Evolutionary conservation across 805 yeast species (phyloP), one percentile per base, ranked within the genome.

Genomic region (Clavispora asparagi): DNA sequence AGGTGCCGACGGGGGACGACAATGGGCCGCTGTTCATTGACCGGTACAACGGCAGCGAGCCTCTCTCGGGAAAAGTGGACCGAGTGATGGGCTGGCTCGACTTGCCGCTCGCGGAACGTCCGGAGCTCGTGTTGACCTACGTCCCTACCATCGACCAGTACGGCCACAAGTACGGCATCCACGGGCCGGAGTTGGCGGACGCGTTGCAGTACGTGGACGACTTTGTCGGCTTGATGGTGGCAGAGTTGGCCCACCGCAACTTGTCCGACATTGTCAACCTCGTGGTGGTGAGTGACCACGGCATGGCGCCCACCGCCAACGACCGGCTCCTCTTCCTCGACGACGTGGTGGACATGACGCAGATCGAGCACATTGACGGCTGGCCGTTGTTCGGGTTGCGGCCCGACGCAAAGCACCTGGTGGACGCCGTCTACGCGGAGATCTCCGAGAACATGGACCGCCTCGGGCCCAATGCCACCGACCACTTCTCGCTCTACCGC

Each of bases 331-430:
- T 90, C 1, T 80, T 79, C 50, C 63, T 91, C 49, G 96, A 89
- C 61, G 94, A 89, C 52, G 50, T 87, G 14, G 64, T 88, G 10
- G 81, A 81, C 55, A 49, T 76, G 49, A 56, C 62, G 1, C 70
- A 73, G 47, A 73, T 87, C 40, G 83, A 81, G 48, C 81, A 83
- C 55, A 66, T 75, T 28, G 90, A 85, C 57, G 96, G 94, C 16
- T 86, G 92, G 90, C 96, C 96, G n/a, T 67, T 88, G 45, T 82
- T 75, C 55, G 96, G 95, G 0, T 65, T 89, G 40, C 70, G 92
- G 35, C 91, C 94, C 7, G 68, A 56, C 40, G 48, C 59, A 0
- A 63, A 69, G 17, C 59, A 51, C 41, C 53, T 73, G 0, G 66
- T 70, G 1, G 74, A 71, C 5, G 79, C 76, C 9, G 54, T 87